Evolutionary conservation across 2,329 filamentous ascomycete species (phyloP), one percentile per base, ranked within the genome.

Genomic region (Neonectria punicea): DNA sequence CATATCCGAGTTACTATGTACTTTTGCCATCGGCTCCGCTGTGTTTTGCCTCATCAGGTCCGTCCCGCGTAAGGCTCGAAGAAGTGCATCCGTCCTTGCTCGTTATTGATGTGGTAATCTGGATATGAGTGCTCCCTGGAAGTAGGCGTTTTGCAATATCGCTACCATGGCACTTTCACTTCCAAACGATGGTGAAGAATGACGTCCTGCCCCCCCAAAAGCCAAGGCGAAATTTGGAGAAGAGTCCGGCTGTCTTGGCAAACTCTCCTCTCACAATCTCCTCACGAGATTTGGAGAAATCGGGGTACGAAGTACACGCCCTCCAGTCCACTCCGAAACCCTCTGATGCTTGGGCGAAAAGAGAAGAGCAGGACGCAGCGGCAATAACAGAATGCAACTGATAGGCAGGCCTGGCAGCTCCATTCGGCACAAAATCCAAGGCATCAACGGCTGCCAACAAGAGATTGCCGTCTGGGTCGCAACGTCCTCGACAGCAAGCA

Each of bases 251-350:
- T 14, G 57, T 51, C 57, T 65, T 65, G 62, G 62, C 62, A 61
- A 61, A 53, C 41, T 58, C 20, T 55, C 30, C 51, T n/a, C 46
- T 49, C 18, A 4, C 14, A 39, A 39, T 47, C 62, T 53, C 62
- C 62, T 65, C 62, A 61, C 58, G 14, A 28, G 20, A 68, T 53
- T 73, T 73, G 71, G 71, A 73, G 71, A 73, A 63, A 20, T 16
- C 53, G 20, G 25, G 25, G 25, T 6, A 25, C 25, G 25, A 25
- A 25, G 57, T 46, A 53, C 56, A 44, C 54, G 50, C 60, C 49
- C 41, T 54, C 41, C n/a, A 22, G 16, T 43, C n/a, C n/a, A 7
- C 16, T 11, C n/a, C 39, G 25, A 32, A 41, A 20, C 11, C 11
- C 14, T 46, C 34, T 36, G 36, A 20, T 14, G 14, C 8, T 34